phyloP scores from a whole-genome alignment of 2,329 filamentous ascomycete species.

The Xylaria sp. region DNA sequence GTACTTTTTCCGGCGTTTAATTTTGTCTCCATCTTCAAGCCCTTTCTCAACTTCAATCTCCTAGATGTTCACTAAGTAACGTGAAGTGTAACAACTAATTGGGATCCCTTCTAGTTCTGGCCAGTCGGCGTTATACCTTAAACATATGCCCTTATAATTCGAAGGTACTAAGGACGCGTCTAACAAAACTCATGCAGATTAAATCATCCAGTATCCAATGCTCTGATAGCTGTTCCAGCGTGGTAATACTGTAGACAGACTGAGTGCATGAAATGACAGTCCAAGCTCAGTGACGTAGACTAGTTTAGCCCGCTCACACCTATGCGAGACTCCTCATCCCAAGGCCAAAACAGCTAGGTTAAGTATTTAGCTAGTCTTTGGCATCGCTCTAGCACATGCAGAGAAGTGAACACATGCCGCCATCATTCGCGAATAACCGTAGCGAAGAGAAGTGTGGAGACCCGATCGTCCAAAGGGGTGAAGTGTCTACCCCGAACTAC shows the following conservation, averaged over 20 bases:
- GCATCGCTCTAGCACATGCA: neutral
- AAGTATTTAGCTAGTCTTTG: neutral
- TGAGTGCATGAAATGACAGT: neutral
- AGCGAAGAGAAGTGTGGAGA: conserved; percentile 15
- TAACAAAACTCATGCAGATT: neutral
- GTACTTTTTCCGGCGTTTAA: neutral
- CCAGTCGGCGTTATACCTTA: neutral
- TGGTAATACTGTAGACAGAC: neutral
- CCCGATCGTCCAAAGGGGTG: conserved; percentile 6
- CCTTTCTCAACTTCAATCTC: neutral
- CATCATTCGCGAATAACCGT: neutral
- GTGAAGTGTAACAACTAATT: neutral
- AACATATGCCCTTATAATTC: neutral
- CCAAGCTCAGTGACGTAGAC: neutral
- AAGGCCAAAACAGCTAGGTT: neutral
- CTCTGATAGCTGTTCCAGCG: neutral
- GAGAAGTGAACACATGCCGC: neutral
- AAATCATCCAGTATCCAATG: neutral
- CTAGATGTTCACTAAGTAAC: neutral
- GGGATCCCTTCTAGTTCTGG: neutral
- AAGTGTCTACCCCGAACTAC: conserved; percentile 20
- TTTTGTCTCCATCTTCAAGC: neutral
- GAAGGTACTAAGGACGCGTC: neutral
- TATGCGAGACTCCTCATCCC: neutral
- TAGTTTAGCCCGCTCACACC: neutral